phyloP scores from a whole-genome alignment of 305 asterid species.

The Nicotiana rustica region DNA sequence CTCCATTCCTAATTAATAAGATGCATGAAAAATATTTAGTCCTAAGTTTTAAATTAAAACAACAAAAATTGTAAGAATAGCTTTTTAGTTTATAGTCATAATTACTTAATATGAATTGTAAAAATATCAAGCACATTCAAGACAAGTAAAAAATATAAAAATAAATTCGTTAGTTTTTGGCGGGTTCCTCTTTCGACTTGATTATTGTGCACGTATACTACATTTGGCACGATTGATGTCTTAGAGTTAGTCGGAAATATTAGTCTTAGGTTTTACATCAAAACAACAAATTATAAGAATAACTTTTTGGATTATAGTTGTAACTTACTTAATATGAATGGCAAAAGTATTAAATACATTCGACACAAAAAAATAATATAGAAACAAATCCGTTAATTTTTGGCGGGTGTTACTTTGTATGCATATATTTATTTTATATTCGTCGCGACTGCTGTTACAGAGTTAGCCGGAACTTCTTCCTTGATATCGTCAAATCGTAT shows the following conservation, averaged over 20 bases:
- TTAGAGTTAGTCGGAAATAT: no score
- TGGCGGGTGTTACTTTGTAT: no score
- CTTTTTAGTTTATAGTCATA: background rate
- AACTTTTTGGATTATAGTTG: no score
- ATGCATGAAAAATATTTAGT: background rate
- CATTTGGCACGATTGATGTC: no score
- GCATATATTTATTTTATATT: background rate
- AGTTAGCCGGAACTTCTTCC: constrained; percentile 1
- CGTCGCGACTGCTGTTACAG: background rate
- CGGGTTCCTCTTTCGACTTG: background rate
- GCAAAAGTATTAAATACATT: no score
- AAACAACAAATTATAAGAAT: no score
- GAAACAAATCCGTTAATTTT: no score
- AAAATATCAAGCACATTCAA: no score
- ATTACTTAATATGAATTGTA: no score
- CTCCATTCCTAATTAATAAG: background rate
- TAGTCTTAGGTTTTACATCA: background rate
- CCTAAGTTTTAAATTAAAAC: background rate
- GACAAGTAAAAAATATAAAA: no score
- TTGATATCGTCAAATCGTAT: background rate
- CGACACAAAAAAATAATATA: no score
- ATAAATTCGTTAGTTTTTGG: background rate
- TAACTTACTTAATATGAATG: no score
- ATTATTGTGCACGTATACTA: background rate
- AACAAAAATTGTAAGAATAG: background rate